Percentiles rank a stretch among this genome's conserved stretches.
Evolutionary conservation across 371 early-diverging fungal genomes (phyloP).

Genomic region (Globomyces sp.): DNA sequence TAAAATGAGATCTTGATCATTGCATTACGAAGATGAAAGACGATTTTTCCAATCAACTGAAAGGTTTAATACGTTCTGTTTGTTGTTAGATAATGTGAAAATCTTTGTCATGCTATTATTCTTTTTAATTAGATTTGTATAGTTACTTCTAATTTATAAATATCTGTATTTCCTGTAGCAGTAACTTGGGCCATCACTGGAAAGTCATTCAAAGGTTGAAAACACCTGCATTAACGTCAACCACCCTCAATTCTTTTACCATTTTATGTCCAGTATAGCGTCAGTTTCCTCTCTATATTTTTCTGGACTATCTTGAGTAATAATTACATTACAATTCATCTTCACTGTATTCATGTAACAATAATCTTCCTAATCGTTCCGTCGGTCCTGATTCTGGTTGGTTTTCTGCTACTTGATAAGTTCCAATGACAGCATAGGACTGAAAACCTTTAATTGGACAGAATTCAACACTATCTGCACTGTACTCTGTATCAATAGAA

Average conservation of each 20-base stretch:
- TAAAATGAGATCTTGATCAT: not conserved
- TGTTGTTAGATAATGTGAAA: constrained; percentile 24
- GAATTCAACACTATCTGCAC: constrained; percentile 81
- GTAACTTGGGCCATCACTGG: constrained; percentile 61
- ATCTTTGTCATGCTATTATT: not conserved
- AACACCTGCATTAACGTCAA: not conserved
- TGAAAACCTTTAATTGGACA: constrained; percentile 57
- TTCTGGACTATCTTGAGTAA: constrained; percentile 20
- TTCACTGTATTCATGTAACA: constrained; percentile 6
- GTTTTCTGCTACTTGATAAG: constrained; percentile 65
- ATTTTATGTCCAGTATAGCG: constrained; percentile 84
- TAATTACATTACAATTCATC: too few relatives aligned
- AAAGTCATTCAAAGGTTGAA: constrained; percentile 26
- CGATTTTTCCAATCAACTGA: constrained; percentile 92
- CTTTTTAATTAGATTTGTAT: not conserved
- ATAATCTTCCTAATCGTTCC: constrained; percentile 16
- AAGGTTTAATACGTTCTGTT: constrained; percentile 63
- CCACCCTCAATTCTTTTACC: constrained; percentile 40
- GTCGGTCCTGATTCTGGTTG: constrained; percentile 17
- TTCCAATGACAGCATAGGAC: constrained; percentile 67
- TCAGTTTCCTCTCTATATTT: constrained; percentile 46
- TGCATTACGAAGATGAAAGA: too few relatives aligned
- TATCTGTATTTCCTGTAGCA: constrained; percentile 56
- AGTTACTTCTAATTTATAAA: constrained; percentile 41
- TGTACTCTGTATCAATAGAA: constrained; percentile 66